Evolutionary conservation across 1,284 basidiomycete genomes (phyloP).

Genomic region (Rhodotorula sp.): DNA sequence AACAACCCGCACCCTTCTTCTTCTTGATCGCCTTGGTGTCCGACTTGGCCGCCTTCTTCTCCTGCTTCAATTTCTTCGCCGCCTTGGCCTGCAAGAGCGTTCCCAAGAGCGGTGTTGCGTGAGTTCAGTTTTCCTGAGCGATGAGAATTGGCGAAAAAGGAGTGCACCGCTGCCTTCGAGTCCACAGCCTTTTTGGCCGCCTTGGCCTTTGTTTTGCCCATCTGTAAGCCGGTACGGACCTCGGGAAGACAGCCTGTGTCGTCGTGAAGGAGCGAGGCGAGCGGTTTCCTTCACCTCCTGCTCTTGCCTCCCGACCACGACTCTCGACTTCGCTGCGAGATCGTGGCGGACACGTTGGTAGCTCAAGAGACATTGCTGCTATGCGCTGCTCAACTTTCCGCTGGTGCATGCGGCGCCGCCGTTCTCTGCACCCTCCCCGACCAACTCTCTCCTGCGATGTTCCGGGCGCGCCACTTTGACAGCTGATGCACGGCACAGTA

Average conservation of each 20-base stretch:
- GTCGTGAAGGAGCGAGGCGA: too few relatives aligned
- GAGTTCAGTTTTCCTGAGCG: neutral
- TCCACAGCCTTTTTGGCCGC: conserved; percentile 1
- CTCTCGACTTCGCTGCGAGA: neutral
- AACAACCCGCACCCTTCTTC: conserved; percentile 58
- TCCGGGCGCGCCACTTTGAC: too few relatives aligned
- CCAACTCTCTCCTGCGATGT: too few relatives aligned
- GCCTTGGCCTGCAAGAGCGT: conserved; percentile 48
- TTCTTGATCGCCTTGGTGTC: conserved; percentile 56
- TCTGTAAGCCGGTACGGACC: neutral
- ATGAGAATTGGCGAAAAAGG: neutral
- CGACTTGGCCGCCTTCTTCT: conserved; percentile 64
- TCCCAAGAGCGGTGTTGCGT: neutral
- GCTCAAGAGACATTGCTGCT: too few relatives aligned
- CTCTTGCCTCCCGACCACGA: neutral
- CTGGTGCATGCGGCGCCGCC: too few relatives aligned
- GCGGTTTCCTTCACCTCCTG: neutral
- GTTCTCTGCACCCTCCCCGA: too few relatives aligned
- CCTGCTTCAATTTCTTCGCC: conserved; percentile 57
- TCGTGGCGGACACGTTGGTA: too few relatives aligned
- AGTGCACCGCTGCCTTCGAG: conserved; percentile 5
- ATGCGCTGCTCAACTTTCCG: too few relatives aligned
- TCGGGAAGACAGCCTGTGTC: neutral
- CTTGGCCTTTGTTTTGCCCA: conserved; percentile 3
- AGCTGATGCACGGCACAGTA: too few relatives aligned